Evolutionary conservation across 495 filamentous ascomycete genomes (phyloP), one percentile per base, ranked within the genome.

Genomic region (Apodospora peruviana): DNA sequence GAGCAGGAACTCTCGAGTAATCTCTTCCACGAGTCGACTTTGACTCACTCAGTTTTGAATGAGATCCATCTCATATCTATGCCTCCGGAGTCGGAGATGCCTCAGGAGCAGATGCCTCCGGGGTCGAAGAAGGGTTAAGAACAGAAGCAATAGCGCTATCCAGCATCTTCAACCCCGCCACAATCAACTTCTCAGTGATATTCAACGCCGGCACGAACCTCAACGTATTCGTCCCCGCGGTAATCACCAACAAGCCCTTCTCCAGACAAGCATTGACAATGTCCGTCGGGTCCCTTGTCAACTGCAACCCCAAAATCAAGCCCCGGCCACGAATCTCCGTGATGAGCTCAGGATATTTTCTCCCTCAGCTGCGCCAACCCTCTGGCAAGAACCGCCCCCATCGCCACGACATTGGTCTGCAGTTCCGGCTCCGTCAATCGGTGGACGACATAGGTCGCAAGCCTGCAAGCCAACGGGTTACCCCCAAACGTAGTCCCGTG

Each of bases 401-500:
- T 95, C 29, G 65, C 62, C 37, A 78, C 43, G 2, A 97, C 88
- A 0, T 63, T 67, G 20, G 70, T 61, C 61, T 88, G 84, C 32
- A 97, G 67, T 40, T 72, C 73, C 0, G 77, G 67, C 3, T 85
- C 74, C 0, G 85, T 75, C 12, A 98, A 74, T 12, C 87, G 76
- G n/a, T 71, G 70, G 48, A 98, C 78, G 41, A 95, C 82, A 62
- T 91, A 80, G 60, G 94, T 84, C 3, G 88, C 94, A 2, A 97
- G 64, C 34, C 91, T 76, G 58, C 84, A 87, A 1, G 81, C 93
- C 12, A 98, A 74, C 16, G 93, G 94, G 70, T 97, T 98, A 2
- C 93, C 93, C 17, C 93, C 93, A 57, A 95, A 98, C 11, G 93
- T 98, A 2, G 93, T 98, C 19, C 93, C 93, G 65, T 98, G 93